Percentiles rank a stretch among this genome's conserved stretches.
phyloP scores from a whole-genome alignment of 768 basidiomycete genomes.

The Leucogyrophana mollusca region DNA sequence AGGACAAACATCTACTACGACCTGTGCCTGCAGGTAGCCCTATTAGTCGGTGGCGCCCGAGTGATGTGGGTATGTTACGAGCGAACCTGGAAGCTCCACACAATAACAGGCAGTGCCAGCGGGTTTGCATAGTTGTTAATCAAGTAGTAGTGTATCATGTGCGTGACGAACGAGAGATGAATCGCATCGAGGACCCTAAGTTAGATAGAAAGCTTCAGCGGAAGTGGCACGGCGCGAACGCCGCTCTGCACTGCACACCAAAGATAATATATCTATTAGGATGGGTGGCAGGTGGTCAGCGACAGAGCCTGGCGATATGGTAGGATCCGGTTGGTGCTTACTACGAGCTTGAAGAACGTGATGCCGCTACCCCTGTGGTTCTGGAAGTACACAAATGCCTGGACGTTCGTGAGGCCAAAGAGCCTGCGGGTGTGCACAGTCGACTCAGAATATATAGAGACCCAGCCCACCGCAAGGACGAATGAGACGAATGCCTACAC shows the following conservation, averaged over 20 bases:
- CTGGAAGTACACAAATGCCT: slow-evolving; percentile 1
- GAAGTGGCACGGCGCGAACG: no score
- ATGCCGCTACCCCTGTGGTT: not conserved
- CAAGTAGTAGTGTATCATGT: slow-evolving; percentile 35
- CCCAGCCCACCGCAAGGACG: no score
- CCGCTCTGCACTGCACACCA: slow-evolving; percentile 10
- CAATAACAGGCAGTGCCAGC: slow-evolving; percentile 19
- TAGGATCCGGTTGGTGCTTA: not conserved
- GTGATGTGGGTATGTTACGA: no score
- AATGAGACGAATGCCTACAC: no score
- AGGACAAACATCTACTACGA: no score
- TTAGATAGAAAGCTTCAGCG: not conserved
- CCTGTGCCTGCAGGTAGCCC: no score
- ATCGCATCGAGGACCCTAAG: slow-evolving; percentile 35
- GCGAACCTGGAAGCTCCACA: slow-evolving; percentile 19
- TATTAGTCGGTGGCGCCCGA: no score
- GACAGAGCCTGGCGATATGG: not conserved
- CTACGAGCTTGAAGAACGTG: not conserved
- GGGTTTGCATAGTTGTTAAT: slow-evolving; percentile 33
- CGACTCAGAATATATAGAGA: no score
- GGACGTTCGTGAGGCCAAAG: slow-evolving; percentile 4
- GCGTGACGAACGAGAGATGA: slow-evolving; percentile 33
- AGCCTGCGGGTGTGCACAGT: not conserved
- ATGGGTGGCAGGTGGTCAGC: not conserved
- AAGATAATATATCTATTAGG: slow-evolving; percentile 3